Percentiles rank a stretch among this genome's conserved stretches.
phyloP scores from a whole-genome alignment of 176 grass and related monocot genomes.

The Rhynchospora tenuis region DNA sequence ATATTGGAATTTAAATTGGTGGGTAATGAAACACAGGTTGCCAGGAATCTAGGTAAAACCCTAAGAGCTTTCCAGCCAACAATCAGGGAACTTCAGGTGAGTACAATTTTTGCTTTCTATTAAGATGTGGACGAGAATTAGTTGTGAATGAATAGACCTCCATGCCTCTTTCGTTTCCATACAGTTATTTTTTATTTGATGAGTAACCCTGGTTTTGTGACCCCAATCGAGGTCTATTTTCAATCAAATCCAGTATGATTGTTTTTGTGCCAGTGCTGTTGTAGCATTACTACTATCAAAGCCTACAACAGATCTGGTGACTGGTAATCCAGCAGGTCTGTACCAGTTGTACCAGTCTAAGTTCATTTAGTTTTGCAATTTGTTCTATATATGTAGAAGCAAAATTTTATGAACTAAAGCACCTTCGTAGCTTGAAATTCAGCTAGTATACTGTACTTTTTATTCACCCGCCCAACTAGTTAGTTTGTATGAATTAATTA shows the following conservation, averaged over 20 bases:
- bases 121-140: neutral
- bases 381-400: neutral
- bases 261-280: neutral
- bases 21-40: slow-evolving; percentile 47
- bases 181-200: neutral
- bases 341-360: neutral
- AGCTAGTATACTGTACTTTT: neutral
- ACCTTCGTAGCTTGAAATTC: neutral
- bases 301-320: neutral
- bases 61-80: slow-evolving; percentile 93
- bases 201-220: neutral
- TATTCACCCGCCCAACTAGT: neutral
- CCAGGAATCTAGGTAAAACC: slow-evolving; percentile 86
- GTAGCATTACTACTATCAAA: neutral
- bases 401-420: neutral
- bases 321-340: neutral
- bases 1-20: neutral
- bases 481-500: slow-evolving; percentile 10
- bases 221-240: neutral
- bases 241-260: neutral
- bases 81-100: slow-evolving; percentile 88
- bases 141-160: neutral
- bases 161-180: neutral
- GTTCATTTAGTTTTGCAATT: neutral
- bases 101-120: slow-evolving; percentile 9